phyloP scores from a whole-genome alignment of 2,329 filamentous ascomycete species.

The Coleophoma cylindrospora region DNA sequence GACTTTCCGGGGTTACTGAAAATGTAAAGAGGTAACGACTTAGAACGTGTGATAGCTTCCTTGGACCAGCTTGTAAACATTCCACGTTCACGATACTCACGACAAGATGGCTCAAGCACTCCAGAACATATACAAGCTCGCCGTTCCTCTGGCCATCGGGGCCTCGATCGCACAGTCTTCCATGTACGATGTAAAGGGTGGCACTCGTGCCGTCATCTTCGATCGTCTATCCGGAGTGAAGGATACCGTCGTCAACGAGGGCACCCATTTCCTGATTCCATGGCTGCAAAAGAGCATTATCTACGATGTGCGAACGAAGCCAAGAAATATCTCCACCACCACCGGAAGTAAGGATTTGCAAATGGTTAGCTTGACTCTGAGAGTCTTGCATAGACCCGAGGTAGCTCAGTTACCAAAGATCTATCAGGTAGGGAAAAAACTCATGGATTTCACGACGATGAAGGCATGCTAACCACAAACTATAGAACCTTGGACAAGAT shows the following conservation, averaged over 20 bases:
- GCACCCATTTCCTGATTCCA: slow-evolving; percentile 92
- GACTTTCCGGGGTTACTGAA: background rate
- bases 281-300: slow-evolving; percentile 94
- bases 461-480: background rate
- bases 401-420: slow-evolving; percentile 93
- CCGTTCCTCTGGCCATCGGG: slow-evolving; percentile 68
- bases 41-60: background rate
- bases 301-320: slow-evolving; percentile 97
- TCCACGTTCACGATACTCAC: background rate
- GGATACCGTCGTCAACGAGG: slow-evolving; percentile 88
- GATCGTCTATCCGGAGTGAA: slow-evolving; percentile 89
- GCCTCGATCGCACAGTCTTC: slow-evolving; percentile 67
- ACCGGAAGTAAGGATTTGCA: slow-evolving; percentile 98
- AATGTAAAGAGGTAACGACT: slow-evolving; percentile 2
- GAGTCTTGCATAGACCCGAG: slow-evolving; percentile 91
- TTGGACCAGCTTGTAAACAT: background rate
- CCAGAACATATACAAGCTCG: slow-evolving; percentile 58
- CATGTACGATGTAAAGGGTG: slow-evolving; percentile 96
- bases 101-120: slow-evolving; percentile 46
- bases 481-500: slow-evolving; percentile 88
- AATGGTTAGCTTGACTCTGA: slow-evolving; percentile 97
- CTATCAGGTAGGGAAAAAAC: slow-evolving; percentile 72
- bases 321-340: slow-evolving; percentile 93
- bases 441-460: background rate
- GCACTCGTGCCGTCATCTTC: slow-evolving; percentile 94